These are phyloP conservation scores for Acacia pycnantha DNA, from an alignment of 331 rosid species.

Conservation along the genomic window DNA sequence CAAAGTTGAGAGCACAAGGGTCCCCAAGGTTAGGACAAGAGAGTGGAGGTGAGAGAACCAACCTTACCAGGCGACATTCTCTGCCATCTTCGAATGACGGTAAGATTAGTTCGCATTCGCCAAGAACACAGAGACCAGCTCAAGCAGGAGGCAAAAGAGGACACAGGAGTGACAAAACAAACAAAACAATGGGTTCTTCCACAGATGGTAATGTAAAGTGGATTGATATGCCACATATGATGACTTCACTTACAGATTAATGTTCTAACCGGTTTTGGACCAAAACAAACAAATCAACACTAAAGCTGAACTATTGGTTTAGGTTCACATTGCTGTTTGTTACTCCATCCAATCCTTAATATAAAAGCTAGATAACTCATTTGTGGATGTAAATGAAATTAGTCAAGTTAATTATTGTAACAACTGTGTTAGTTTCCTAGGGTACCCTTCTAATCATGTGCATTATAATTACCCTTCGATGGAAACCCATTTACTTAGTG, in stretches of 20 bases:
- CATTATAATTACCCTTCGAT: no score
- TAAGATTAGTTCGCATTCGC: slow-evolving; percentile 88
- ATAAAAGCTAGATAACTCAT: no score
- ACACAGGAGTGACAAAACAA: slow-evolving; percentile 51
- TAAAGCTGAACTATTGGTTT: not conserved
- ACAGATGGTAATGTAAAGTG: slow-evolving; percentile 59
- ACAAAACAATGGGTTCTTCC: slow-evolving; percentile 34
- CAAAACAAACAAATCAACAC: not conserved
- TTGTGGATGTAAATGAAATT: no score
- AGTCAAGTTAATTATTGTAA: no score
- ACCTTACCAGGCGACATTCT: slow-evolving; percentile 73
- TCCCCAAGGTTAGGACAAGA: slow-evolving; percentile 85
- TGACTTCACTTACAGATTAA: not conserved
- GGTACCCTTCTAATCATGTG: no score
- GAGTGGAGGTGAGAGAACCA: slow-evolving; percentile 48
- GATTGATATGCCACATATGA: not conserved
- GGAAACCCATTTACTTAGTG: no score
- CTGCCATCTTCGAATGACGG: slow-evolving; percentile 69
- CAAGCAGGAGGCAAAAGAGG: slow-evolving; percentile 76
- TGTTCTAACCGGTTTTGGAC: not conserved
- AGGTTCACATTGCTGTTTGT: not conserved
- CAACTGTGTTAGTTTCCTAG: no score
- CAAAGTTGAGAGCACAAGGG: slow-evolving; percentile 93
- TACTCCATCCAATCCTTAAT: no score
- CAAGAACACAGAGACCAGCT: slow-evolving; percentile 72